A percentile compares a stretch with the other conserved stretches of the same genome.
phyloP scores from a whole-genome alignment of 805 yeast genomes.

The Candida andamanensis region DNA sequence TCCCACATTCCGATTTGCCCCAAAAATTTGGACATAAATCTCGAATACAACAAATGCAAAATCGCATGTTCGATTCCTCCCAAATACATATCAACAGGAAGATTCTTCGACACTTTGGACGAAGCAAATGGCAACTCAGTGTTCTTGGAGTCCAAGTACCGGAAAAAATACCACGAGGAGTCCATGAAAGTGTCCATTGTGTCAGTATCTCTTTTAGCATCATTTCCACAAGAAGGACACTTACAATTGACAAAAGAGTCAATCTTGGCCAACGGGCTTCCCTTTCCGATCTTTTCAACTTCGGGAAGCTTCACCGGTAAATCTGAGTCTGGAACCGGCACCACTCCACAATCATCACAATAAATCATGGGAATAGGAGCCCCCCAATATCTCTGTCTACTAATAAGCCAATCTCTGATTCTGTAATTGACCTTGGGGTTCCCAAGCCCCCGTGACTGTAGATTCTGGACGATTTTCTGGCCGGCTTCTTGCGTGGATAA shows the following conservation, averaged over 20 bases:
- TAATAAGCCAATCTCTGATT: slow-evolving; percentile 89
- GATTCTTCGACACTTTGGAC: slow-evolving; percentile 16
- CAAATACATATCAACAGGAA: slow-evolving; percentile 87
- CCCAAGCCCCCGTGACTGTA: slow-evolving; percentile 43
- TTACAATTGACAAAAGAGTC: slow-evolving; percentile 63
- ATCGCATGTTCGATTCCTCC: slow-evolving; percentile 99
- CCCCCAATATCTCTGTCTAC: slow-evolving; percentile 97
- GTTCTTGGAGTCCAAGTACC: slow-evolving; percentile 76
- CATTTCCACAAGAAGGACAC: slow-evolving; percentile 77
- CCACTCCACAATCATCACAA: slow-evolving; percentile 80
- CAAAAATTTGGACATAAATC: slow-evolving; percentile 81
- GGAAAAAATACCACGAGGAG: slow-evolving; percentile 92
- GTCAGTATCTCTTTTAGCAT: slow-evolving; percentile 77
- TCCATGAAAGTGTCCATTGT: slow-evolving; percentile 99
- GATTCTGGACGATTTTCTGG: slow-evolving; percentile 33
- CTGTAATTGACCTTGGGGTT: slow-evolving; percentile 47
- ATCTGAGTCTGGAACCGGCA: slow-evolving; percentile 85
- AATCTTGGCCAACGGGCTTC: slow-evolving; percentile 55
- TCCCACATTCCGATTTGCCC: slow-evolving; percentile 64
- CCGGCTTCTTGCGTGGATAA: slow-evolving; percentile 48
- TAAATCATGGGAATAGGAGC: slow-evolving; percentile 96
- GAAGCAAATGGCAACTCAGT: slow-evolving; percentile 44
- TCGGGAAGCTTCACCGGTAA: slow-evolving; percentile 80
- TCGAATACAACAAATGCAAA: slow-evolving; percentile 77
- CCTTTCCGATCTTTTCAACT: slow-evolving; percentile 55